Evolutionary conservation across 2,329 filamentous ascomycete genomes (phyloP).

Genomic region (Epicoccum nigrum): DNA sequence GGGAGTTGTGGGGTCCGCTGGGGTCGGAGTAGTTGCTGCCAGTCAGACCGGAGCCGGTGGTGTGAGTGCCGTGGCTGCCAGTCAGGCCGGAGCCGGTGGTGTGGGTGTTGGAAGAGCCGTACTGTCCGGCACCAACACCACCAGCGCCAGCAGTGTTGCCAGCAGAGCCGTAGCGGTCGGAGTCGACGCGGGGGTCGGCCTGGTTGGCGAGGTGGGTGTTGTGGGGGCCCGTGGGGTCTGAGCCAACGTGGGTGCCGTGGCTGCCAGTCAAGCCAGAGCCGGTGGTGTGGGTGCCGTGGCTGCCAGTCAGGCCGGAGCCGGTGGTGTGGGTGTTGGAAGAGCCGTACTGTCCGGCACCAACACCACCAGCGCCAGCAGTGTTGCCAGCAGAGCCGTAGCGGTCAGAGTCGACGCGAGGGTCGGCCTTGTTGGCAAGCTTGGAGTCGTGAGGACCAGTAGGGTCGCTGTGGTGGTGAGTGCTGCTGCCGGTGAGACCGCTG

Average conservation of each 20-base stretch:
- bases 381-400: conserved; percentile 32
- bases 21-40: conserved; percentile 24
- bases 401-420: conserved; percentile 41
- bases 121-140: not conserved
- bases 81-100: conserved; percentile 11
- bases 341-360: conserved; percentile 18
- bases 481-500: conserved; percentile 14
- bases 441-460: conserved; percentile 27
- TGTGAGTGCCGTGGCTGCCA: conserved; percentile 18
- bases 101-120: not conserved
- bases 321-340: conserved; percentile 4
- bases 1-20: conserved; percentile 38
- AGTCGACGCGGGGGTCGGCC: conserved; percentile 41
- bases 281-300: conserved; percentile 6
- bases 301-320: conserved; percentile 1
- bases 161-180: conserved; percentile 12
- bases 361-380: conserved; percentile 21
- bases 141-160: conserved; percentile 15
- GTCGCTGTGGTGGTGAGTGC: conserved; percentile 19
- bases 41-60: conserved; percentile 15
- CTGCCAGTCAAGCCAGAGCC: conserved; percentile 2
- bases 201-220: conserved; percentile 32
- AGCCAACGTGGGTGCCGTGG: conserved; percentile 16
- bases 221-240: conserved; percentile 39
- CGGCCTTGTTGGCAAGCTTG: conserved; percentile 18